Conservation (phyloP, 169 alveolate species). For the Theileria equi region DNA sequence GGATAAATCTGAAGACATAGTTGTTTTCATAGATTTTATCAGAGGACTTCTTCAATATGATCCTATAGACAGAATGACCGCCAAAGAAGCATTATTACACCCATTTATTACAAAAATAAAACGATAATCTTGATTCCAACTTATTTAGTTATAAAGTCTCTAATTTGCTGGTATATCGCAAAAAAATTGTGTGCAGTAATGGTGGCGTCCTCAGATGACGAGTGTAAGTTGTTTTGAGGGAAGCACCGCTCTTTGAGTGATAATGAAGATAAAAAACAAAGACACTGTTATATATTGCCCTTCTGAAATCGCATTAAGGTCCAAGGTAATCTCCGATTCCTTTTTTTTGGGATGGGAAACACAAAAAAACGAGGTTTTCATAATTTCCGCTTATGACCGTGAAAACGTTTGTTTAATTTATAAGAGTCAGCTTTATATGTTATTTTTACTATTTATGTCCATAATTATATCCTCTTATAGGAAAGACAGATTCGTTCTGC, state of each 20-base stretch:
- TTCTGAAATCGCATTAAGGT: too few species aligned
- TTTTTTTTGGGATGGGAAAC: conserved; percentile 7
- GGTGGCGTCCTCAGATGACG: not conserved
- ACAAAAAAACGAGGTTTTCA: not conserved
- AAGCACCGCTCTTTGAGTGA: too few species aligned
- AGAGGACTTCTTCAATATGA: conserved; percentile 82
- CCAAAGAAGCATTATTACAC: conserved; percentile 89
- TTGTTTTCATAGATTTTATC: conserved; percentile 69
- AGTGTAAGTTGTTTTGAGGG: not conserved
- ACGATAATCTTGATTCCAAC: not conserved
- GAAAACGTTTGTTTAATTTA: not conserved
- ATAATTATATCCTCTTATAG: too few species aligned
- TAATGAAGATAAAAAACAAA: not conserved
- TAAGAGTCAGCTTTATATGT: too few species aligned
- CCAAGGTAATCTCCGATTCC: too few species aligned
- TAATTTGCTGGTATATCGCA: not conserved
- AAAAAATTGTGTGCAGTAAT: not conserved
- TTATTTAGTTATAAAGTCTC: not conserved
- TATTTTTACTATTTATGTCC: too few species aligned
- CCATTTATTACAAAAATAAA: conserved; percentile 91
- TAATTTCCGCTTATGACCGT: not conserved
- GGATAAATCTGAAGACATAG: conserved; percentile 7
- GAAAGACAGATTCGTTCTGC: too few species aligned
- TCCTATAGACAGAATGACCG: conserved; percentile 81
- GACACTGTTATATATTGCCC: not conserved